phyloP scores from a whole-genome alignment of 371 early-diverging fungal species.

The Mortierella sp. region DNA sequence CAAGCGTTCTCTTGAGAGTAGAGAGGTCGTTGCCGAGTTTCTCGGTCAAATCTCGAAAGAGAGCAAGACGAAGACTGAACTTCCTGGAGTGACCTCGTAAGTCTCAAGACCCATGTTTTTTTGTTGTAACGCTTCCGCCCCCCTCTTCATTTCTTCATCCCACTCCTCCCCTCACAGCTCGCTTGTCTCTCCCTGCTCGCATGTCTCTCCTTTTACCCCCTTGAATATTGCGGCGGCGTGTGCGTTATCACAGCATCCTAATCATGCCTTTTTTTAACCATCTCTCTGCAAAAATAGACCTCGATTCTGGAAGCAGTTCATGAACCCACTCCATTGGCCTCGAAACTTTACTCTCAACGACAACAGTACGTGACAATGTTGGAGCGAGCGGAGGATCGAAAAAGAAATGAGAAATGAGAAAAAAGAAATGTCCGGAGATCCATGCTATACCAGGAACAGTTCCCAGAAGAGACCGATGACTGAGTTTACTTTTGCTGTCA shows the following conservation, averaged over 20 bases:
- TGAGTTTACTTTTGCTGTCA: background rate
- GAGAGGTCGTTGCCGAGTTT: constrained; percentile 17
- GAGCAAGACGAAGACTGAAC: constrained; percentile 17
- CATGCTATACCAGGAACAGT: background rate
- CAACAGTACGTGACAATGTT: constrained; percentile 62
- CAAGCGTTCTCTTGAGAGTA: constrained; percentile 36
- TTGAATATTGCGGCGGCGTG: background rate
- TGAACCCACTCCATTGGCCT: constrained; percentile 66
- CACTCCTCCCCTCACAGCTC: too few species aligned
- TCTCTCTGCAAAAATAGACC: constrained; percentile 21
- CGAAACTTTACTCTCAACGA: constrained; percentile 60
- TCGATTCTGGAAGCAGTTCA: constrained; percentile 57
- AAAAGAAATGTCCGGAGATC: constrained; percentile 9
- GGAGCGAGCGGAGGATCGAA: background rate
- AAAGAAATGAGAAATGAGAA: background rate
- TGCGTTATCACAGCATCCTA: background rate
- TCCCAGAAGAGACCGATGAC: background rate
- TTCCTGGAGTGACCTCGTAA: constrained; percentile 48
- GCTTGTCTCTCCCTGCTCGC: background rate
- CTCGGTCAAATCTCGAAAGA: constrained; percentile 40
- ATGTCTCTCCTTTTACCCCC: background rate
- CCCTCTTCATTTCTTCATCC: too few species aligned
- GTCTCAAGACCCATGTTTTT: background rate
- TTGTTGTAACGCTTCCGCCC: background rate
- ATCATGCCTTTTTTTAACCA: background rate